A percentile compares a stretch with the other conserved stretches of the same genome.
Conservation (phyloP, 2,329 filamentous ascomycete species). For the Beauveria sp. region DNA sequence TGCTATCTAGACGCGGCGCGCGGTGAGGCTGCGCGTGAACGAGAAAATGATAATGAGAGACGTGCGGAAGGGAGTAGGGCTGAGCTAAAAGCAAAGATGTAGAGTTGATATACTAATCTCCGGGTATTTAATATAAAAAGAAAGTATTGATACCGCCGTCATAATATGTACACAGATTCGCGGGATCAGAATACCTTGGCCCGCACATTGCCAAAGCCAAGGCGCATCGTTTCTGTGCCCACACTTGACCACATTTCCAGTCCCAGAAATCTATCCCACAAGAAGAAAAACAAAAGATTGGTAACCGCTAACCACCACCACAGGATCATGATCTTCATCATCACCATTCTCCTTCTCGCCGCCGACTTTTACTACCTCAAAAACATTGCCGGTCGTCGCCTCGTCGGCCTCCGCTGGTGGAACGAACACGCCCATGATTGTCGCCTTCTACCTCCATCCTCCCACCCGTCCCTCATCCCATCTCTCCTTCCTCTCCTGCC, state of each 20-base stretch:
- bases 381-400: too few species aligned
- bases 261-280: too few species aligned
- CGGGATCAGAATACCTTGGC: background rate
- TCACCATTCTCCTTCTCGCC: too few species aligned
- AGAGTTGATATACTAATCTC: background rate
- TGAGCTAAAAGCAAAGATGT: background rate
- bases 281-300: too few species aligned
- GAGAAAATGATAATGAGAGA: background rate
- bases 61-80: background rate
- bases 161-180: background rate
- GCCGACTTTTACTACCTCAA: too few species aligned
- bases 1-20: background rate
- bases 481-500: constrained; percentile 79
- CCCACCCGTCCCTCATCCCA: constrained; percentile 96
- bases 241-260: background rate
- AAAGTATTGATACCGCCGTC: background rate
- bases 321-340: too few species aligned
- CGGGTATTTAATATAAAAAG: background rate
- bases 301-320: too few species aligned
- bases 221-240: background rate
- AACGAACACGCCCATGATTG: background rate
- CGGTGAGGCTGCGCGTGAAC: background rate
- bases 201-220: background rate
- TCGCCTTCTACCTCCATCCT: constrained; percentile 68
- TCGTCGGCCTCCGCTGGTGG: too few species aligned